Base-by-base conservation (phyloP, 2,329 filamentous ascomycete genomes). In the Penicillium sp. region DNA sequence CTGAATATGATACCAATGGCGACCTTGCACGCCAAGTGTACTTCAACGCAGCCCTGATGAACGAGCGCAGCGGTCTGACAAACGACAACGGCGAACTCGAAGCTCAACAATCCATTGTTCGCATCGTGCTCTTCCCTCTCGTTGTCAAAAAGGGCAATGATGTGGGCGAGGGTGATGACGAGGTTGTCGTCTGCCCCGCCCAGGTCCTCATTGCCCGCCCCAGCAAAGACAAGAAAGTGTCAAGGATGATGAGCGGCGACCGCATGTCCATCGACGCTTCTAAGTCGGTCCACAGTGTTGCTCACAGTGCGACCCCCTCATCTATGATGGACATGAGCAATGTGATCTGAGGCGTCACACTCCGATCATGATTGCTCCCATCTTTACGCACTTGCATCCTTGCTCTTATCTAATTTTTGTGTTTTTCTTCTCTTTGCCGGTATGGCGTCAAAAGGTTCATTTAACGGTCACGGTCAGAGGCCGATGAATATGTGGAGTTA, bases 81-180 rank as follows among this genome's bases (percentile, higher is more conserved):
- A 81, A 73, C 31, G 86, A 85, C 25, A 93, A 94, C 67, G 88
- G 93, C 62, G 89, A 93, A 50, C 84, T 96, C 25, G 89, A 97
- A 74, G 80, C 81, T 6, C 82, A 88, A 58, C 82, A 84, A 38
- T 87, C 91, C 26, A 84, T 93, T 17, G 91, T 99, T 38, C 89
- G 94, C 63, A 85, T 96, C 59, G 92, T 99, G 2, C 84, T 99
- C 38, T 99, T 99, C 80, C 95, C 95, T 10, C 82, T 97, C 1
- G 93, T 99, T 17, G 90, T 97, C 66, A 96, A 96, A 78, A 95
- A 94, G 78, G 93, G 92, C 50, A 90, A 96, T 68, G 93, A 97
- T 70, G 80, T 81, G 38, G 94, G 92, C 25, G 83, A 88, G 50
- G 93, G 92, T 52, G 91, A 97, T 52, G 91, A 97, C 63, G 92